phyloP scores from a whole-genome alignment of 495 filamentous ascomycete species.

The Glonium stellatum region DNA sequence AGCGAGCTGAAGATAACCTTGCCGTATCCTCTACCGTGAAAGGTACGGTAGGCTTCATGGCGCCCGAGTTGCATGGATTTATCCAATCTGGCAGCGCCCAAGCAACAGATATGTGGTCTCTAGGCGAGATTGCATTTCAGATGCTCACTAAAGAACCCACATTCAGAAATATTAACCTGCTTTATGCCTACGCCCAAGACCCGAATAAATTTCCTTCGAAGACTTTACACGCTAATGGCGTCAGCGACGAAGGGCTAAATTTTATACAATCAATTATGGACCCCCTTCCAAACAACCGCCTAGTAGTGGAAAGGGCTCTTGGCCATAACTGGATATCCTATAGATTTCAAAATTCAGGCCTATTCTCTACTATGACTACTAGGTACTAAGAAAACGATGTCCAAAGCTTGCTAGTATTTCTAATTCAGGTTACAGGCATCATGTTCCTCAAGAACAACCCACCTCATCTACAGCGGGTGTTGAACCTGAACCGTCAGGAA shows the following conservation, averaged over 20 bases:
- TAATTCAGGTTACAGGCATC: no score
- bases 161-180: not conserved
- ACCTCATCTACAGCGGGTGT: no score
- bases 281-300: no score
- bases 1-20: constrained; percentile 30
- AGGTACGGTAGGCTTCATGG: constrained; percentile 35
- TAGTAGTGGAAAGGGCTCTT: no score
- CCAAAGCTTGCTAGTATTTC: no score
- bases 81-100: not conserved
- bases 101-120: not conserved
- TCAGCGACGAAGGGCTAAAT: not conserved
- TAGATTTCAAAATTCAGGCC: no score
- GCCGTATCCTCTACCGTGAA: constrained; percentile 26
- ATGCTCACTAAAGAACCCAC: not conserved
- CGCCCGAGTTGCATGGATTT: constrained; percentile 37
- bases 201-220: not conserved
- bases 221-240: not conserved
- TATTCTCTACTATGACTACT: no score
- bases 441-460: no score
- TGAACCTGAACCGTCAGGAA: no score
- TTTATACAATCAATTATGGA: not conserved
- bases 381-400: no score
- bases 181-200: not conserved
- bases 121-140: not conserved
- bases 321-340: no score